Base-by-base conservation (phyloP, 345 rosid genomes). In the Lepidium aucheri region DNA sequence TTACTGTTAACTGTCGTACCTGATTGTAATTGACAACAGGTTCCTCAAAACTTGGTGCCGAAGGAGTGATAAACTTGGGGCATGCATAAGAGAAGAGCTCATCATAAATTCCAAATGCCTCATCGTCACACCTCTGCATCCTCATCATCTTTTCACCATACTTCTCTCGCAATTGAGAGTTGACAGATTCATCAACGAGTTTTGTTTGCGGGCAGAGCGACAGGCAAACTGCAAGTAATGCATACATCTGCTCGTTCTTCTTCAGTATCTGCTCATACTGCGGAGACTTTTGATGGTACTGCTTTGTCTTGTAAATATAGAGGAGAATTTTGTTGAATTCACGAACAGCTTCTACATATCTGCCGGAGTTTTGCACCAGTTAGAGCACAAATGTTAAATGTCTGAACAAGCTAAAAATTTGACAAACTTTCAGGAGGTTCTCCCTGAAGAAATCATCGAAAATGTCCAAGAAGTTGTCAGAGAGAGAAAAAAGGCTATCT, bases 161-260 rank as follows among this genome's bases (percentile, higher is more conserved):
- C 79, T 94, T 94, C 84, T 94, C 99, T 46, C 89, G 79, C 77
- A 94, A 56, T 16, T 90, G 99, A 68, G 85, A 66, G 74, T 83
- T 88, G 49, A 94, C 96, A 53, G 95, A 85, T 69, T 94, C 99
- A 6, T 94, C 99, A 18, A 90, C 86, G 72, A 90, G 96, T 75
- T 90, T 88, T 49, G 79, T 78, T 73, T 90, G 99, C n/a, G 96
- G 99, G 53, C 99, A 94, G 63, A 94, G 93, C 6, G 95, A 90
- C 45, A 90, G 93, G 65, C 81, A 77, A 72, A 90, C 80, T 0
- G 93, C 96, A 65, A 94, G 80, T 72, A 90, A 76, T 40, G 97
- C 99, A 84, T 90, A 94, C 96, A 94, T 94, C 78, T 94, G 99
- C 77, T 94, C 99, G 65, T 94, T 94, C 85, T 94, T 94, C 83